Evolutionary conservation across 208 protist genomes (phyloP), one percentile per base, ranked within the genome.

Genomic region (Trypanosoma vivax): DNA sequence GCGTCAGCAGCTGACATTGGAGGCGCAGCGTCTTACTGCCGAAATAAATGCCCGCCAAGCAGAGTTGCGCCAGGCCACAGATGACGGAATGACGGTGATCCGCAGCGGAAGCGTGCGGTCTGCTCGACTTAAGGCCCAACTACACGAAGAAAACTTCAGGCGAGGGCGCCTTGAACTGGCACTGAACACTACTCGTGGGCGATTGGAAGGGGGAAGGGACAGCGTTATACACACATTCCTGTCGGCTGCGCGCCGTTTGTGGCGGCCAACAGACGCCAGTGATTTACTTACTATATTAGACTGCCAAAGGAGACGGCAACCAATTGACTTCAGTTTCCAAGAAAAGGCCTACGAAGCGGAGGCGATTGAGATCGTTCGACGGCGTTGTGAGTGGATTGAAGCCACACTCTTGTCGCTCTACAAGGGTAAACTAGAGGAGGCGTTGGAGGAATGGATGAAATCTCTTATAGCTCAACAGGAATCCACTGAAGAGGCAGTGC

Each of bases 61-160:
- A 47, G 73, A 79, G 33, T 61, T 90, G 31, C 78, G 79, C 9
- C 55, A 50, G 16, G 73, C 45, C n/a, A 76, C 75, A 9, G 78
- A 83, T 50, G 65, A 68, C 9, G 63, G 57, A 24, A 60, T 85
- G 29, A 29, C 61, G 31, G 61, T 50, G 41, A 61, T 72, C 59
- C 54, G 60, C 34, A 80, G 62, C 1, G 56, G 66, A 34, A 56
- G 64, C 27, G 63, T 53, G 31, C 62, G 55, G 16, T 54, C 46
- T 1, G 63, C 57, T 18, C 29, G 64, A 33, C 56, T 79, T 25
- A 53, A 65, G 13, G 31, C n/a, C 13, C 49, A 66, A 29, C 49
- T 79, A 19, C 50, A 53, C 37, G 60, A 57, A 21, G 60, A 56
- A 38, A 66, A 50, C 21, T 42, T 50, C 18, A 52, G 33, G 27